Evolutionary conservation across 257 asterid genomes (phyloP), one percentile per base, ranked within the genome.

Genomic region (Marsdenia floribunda): DNA sequence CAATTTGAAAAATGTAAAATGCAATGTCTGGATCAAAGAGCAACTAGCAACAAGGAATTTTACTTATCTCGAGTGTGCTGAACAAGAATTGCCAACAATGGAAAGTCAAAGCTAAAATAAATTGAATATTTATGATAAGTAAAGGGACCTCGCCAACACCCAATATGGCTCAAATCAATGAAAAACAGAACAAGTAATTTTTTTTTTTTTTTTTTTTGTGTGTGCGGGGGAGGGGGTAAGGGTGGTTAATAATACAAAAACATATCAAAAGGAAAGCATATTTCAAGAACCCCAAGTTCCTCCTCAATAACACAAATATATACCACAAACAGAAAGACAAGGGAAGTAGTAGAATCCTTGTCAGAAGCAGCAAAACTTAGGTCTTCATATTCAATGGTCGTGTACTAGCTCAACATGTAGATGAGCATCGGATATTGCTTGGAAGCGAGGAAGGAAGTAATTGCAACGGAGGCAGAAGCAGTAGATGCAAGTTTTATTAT

Each of bases 261-360:
- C 67, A 12, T 80, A 87, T 98, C 99, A 92, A 96, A 80, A 89
- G 79, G 72, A 94, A 73, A 22, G 96, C 87, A 40, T 97, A 92
- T 80, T 92, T 94, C 85, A 92, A 76, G 78, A 58, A 92, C 52
- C 90, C 90, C 93, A 33, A 92, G 82, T 77, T 94, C 98, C 90
- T 94, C 99, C 88, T 95, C 99, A 80, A 95, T 92, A 67, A 88
- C 83, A 76, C 91, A 95, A 75, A 93, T 89, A 82, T 95, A 98
- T 33, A 95, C 83, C 78, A 95, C 96, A 78, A 95, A 89, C 77
- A 95, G 80, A 73, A 85, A 89, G n/a, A 95, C 88, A 75, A 83
- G 83, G 24, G 1, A 1, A 29, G 52, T 80, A 42, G 33, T 71
- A 16, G 83, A 40, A 35, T 80, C 70, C 70, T 84, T 82, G 64